Base-by-base conservation (phyloP, 2,329 filamentous ascomycete genomes). In the Clonostachys byssicola region DNA sequence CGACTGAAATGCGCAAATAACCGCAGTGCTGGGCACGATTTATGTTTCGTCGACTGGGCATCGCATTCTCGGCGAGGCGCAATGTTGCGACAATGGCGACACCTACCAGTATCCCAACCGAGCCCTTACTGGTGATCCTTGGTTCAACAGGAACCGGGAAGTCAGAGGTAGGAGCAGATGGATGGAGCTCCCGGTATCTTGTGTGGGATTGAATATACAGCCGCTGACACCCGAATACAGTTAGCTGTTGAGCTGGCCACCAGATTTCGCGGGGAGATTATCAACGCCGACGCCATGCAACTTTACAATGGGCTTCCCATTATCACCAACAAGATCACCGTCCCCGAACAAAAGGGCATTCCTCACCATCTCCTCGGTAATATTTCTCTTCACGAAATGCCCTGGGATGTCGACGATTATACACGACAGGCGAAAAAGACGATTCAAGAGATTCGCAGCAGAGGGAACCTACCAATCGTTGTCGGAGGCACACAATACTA, bases 201-300 rank as follows among this genome's bases (percentile, higher is more conserved):
- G 8, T 12, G 20, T 12, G 23, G 23, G 23, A 10, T 30, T 30
- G 23, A 30, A 30, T 30, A 8, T 30, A 12, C 42, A 43, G 14
- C 30, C 5, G 34, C 40, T 33, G 16, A 44, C 42, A 34, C 3
- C 23, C 40, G 6, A 9, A 10, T 10, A 6, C 52, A 96, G 91
- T 80, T 96, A 54, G 94, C 94, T 9, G 86, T 99, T 39, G 89
- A 96, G 52, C 71, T 99, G 45, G 94, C 95, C 1, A 77, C 77
- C 40, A 81, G 78, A 18, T 92, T 91, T 67, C 85, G 94, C 65
- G 94, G 95, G 60, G 94, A 99, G 66, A 81, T 99, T 45, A 91
- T 99, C 70, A 99, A 99, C 62, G 89, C 89, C 42, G 94, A 99
- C 74, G 94, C 94, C 38, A 96, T 99, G 91, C 94, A 99, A 64